Base-by-base conservation (phyloP, 257 asterid genomes). In the Rhazya stricta region DNA sequence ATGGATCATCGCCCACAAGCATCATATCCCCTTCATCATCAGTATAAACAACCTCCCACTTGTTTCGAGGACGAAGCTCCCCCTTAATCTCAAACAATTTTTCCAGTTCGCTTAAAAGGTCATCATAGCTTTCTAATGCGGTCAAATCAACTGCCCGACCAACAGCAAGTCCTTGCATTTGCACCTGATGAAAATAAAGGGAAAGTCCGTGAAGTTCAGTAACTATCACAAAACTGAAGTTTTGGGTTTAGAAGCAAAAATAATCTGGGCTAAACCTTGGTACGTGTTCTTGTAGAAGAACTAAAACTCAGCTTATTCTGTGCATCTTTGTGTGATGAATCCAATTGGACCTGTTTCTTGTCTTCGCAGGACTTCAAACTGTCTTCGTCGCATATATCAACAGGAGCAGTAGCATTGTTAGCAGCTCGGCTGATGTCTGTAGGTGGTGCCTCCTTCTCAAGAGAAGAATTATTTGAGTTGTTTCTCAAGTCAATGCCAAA, bases 1-100 rank as follows among this genome's bases (percentile, higher is more conserved):
- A 91, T 54, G 97, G 94, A 72, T 90, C 91, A 72, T 90, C 96
- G 7, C 97, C 97, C 34, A 91, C 92, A 32, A 91, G 94, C 97
- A 91, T 91, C 89, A 85, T 87, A 74, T 90, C 96, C 50, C 88
- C 96, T 77, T 91, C 97, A 9, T 87, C 87, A 71, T 91, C 97
- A 0, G 94, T 87, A 68, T 88, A 91, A 41, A 90, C 92, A 39
- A 91, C 85, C 76, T 83, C 85, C 94, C 94, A 91, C 81, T 85
- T 91, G 82, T 81, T 83, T 61, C 86, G 84, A 54, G 89, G 82
- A 51, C 61, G 72, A 73, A 91, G 97, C 84, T 91, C 96, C 56
- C 94, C 97, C 78, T 86, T 82, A 15, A 90, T 78, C 39, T 86
- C 89, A 36, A 91, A 91, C 86, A 91, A 79, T 43, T 74, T 80